phyloP scores from a whole-genome alignment of 73 alveolate genomes.

The Stentor roeselii region DNA sequence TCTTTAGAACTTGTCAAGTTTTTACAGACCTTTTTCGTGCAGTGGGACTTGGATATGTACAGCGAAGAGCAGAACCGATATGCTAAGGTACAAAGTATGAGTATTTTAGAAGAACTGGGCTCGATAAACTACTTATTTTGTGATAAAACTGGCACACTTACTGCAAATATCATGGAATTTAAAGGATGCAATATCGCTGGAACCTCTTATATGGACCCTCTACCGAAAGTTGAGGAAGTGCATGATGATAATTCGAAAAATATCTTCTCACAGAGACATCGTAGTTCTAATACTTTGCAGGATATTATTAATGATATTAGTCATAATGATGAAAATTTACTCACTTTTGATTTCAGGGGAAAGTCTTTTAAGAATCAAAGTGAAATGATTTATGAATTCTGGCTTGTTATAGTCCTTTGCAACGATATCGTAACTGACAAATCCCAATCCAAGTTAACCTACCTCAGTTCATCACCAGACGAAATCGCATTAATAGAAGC shows the following conservation, averaged over 20 bases:
- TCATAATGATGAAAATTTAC: too few relatives aligned
- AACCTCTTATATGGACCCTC: not conserved
- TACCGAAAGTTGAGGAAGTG: too few relatives aligned
- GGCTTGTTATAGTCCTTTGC: not conserved
- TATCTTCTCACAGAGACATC: too few relatives aligned
- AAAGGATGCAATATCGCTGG: slow-evolving; percentile 56
- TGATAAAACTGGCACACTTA: slow-evolving; percentile 90
- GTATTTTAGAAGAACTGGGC: slow-evolving; percentile 85
- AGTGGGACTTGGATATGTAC: slow-evolving; percentile 75
- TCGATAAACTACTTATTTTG: slow-evolving; percentile 73
- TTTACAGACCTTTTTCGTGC: slow-evolving; percentile 75
- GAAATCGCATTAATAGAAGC: slow-evolving; percentile 74
- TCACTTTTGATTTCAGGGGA: not conserved
- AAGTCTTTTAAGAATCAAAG: not conserved
- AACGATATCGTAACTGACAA: slow-evolving; percentile 48
- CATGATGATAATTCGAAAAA: too few relatives aligned
- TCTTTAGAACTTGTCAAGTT: slow-evolving; percentile 93
- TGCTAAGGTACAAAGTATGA: slow-evolving; percentile 70
- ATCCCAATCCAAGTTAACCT: slow-evolving; percentile 29
- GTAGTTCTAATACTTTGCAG: too few relatives aligned
- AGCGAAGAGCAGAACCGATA: slow-evolving; percentile 66
- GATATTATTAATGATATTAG: too few relatives aligned
- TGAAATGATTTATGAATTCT: slow-evolving; percentile 17
- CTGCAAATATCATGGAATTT: slow-evolving; percentile 82
- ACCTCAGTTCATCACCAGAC: slow-evolving; percentile 77